A percentile compares a stretch with the other conserved stretches of the same genome.
These are phyloP conservation scores for Aspergillus bombycis DNA, from an alignment of 2,329 filamentous ascomycete species.

Conservation along the genomic window DNA sequence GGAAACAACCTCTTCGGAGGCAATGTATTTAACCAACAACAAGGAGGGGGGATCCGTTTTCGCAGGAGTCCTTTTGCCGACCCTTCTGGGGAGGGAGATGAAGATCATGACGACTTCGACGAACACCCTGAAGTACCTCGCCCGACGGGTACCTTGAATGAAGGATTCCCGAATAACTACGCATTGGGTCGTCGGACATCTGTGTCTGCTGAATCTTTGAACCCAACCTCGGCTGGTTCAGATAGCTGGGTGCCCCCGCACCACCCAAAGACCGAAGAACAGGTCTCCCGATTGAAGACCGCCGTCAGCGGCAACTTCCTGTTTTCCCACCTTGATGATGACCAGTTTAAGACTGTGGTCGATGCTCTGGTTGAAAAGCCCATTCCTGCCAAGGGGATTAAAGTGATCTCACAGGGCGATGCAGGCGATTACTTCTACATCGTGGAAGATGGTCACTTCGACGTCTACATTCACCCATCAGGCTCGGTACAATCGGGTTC, in stretches of 20 bases:
- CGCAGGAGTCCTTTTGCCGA: constrained; percentile 38
- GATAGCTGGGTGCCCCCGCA: constrained; percentile 89
- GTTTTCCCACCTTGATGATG: constrained; percentile 92
- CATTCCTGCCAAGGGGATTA: constrained; percentile 84
- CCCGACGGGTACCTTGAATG: constrained; percentile 28
- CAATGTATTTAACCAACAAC: constrained; percentile 26
- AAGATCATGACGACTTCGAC: constrained; percentile 25
- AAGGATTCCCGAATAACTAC: constrained; percentile 78
- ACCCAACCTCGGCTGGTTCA: constrained; percentile 78
- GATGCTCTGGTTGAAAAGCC: constrained; percentile 92
- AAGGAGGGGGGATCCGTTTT: constrained; percentile 33
- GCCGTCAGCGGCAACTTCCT: constrained; percentile 90
- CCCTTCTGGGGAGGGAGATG: constrained; percentile 22
- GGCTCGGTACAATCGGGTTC: constrained; percentile 78
- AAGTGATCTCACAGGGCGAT: constrained; percentile 95
- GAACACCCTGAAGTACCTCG: constrained; percentile 29
- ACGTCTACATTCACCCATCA: constrained; percentile 82
- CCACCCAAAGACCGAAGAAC: constrained; percentile 80
- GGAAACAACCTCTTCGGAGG: constrained; percentile 50
- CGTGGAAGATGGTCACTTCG: constrained; percentile 86
- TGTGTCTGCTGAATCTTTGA: constrained; percentile 94
- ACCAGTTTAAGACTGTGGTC: constrained; percentile 83
- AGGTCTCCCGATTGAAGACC: constrained; percentile 74
- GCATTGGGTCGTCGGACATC: constrained; percentile 92
- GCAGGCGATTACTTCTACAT: constrained; percentile 98